Percentiles rank a stretch among this genome's conserved stretches.
These are phyloP conservation scores for Phytophthora sp. DNA, from an alignment of 352 stramenopile species.

Conservation along the genomic window DNA sequence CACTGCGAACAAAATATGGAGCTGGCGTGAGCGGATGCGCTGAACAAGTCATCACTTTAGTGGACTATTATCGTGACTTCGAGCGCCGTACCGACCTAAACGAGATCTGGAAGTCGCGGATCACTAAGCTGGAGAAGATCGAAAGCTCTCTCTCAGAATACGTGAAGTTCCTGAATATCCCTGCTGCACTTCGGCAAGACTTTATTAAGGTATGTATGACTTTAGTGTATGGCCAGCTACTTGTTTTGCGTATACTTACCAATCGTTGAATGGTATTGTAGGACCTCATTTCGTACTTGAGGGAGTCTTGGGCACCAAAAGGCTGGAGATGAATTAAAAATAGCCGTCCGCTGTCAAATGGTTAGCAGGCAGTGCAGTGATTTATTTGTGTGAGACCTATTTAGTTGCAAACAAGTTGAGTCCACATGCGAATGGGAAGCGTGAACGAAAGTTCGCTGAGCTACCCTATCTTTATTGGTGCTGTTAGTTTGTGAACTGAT, in stretches of 20 bases:
- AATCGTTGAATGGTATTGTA: constrained; percentile 12
- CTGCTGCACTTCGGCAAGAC: constrained; percentile 45
- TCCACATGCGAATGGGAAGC: constrained; percentile 1
- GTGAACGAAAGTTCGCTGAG: no score
- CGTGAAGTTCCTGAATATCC: constrained; percentile 69
- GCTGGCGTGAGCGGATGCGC: constrained; percentile 58
- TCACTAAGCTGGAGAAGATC: constrained; percentile 80
- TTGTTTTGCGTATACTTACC: not conserved
- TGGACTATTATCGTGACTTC: constrained; percentile 87
- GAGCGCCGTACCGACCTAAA: constrained; percentile 70
- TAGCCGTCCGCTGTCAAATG: not conserved
- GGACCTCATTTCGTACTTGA: constrained; percentile 62
- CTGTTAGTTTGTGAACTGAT: no score
- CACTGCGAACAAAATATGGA: constrained; percentile 73
- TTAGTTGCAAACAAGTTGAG: not conserved
- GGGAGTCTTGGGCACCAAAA: constrained; percentile 40
- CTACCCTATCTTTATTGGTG: no score
- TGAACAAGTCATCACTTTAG: constrained; percentile 79
- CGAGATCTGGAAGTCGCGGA: constrained; percentile 73
- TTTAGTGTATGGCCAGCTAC: not conserved
- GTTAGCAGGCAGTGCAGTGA: constrained; percentile 2
- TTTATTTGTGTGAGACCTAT: constrained; percentile 29
- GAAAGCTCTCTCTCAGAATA: constrained; percentile 72
- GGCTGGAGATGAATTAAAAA: constrained; percentile 10
- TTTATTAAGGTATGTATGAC: constrained; percentile 56